These are phyloP conservation scores for Eucalyptus rudis DNA, from an alignment of 345 rosid species.

Conservation along the genomic window DNA sequence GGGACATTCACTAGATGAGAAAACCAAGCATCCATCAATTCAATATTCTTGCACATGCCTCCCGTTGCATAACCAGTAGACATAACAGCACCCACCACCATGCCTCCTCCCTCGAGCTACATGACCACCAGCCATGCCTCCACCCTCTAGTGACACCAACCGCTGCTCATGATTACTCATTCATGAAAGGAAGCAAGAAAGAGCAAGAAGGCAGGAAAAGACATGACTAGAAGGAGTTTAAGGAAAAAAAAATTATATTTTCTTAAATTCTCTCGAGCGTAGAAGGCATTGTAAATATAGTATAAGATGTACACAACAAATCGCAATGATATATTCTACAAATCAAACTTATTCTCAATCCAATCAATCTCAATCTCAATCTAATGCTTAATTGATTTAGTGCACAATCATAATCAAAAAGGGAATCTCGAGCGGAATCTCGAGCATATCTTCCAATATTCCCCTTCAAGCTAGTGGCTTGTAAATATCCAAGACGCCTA, in stretches of 20 bases:
- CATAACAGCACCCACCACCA: neutral
- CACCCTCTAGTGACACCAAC: neutral
- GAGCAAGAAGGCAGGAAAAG: no score
- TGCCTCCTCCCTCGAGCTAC: neutral
- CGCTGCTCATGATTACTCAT: neutral
- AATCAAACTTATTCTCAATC: neutral
- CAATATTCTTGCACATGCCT: neutral
- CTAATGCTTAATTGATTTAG: neutral
- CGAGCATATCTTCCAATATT: no score
- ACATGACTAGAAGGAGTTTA: no score
- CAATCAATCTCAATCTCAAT: neutral
- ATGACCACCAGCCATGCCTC: neutral
- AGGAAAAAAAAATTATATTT: no score
- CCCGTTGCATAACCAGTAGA: accelerated
- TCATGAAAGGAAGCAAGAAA: no score
- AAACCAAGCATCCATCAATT: no score
- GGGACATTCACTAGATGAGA: neutral
- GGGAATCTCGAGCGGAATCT: accelerated
- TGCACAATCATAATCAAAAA: no score
- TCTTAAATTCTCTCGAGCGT: no score
- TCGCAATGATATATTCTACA: neutral
- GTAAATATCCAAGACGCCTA: neutral
- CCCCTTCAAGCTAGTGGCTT: accelerated
- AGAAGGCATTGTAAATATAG: no score
- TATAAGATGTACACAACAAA: neutral